Base-by-base conservation (phyloP, 371 early-diverging fungal species). In the Haplosporangium sp. region DNA sequence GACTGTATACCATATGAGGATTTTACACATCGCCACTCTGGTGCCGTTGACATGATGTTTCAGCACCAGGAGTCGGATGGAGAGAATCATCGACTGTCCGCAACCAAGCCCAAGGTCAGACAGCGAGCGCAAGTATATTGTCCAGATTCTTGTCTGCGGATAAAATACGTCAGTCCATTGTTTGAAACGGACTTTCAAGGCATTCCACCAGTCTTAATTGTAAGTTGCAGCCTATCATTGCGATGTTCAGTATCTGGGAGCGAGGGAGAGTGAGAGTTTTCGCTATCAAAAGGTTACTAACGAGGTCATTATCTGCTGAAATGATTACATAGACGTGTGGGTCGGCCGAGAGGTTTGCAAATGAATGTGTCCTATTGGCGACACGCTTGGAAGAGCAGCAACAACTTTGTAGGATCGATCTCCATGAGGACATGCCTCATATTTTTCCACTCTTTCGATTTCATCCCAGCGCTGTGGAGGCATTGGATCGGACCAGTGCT, bases 401-500 rank as follows among this genome's bases (percentile, higher is more conserved):
- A 16, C 68, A 61, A 11, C 51, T 69, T 2, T 74, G 74, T 41
- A 63, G 74, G 42, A 68, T 74, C 37, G 74, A 74, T 40, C 64
- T 74, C 21, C 68, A 68, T 37, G 74, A 74, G 57, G 74, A 74
- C 48, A 74, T 74, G 74, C 68, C 74, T 1, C 74, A 68, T 43
- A 64, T 74, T 11, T 74, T 74, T 40, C 74, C 68, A 29, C 64
- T 74, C 20, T 74, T 74, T 42, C 64, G 74, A 5, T 68, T 74
- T 45, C 74, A 74, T 36, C 50, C 74, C 29, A 68, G 69, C 36
- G 37, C 74, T 0, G n/a, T 18, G 6, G 38, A 64, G 0, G 68
- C 68, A n/a, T 58, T 74, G n/a, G 74, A 67, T 12, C 43, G 64
- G n/a, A 74, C 74, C 4, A 42, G 64, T 38, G 42, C 56, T 42